Base-by-base conservation (phyloP, 164 flowering plant species). In the Magnolia kwangsiensis region DNA sequence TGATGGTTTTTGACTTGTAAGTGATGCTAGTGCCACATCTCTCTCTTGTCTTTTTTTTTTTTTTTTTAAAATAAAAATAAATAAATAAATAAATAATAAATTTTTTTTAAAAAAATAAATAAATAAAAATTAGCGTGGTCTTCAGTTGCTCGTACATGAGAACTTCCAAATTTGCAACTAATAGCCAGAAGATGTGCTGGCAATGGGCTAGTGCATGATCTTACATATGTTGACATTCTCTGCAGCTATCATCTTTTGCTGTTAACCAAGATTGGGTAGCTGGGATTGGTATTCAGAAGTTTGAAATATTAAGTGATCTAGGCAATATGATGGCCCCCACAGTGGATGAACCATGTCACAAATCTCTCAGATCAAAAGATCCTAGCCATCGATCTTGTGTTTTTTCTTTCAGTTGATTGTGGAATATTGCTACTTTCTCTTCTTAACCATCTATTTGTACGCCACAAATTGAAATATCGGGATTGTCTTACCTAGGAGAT, bases 251-350 rank as follows among this genome's bases (percentile, higher is more conserved):
- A 51, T 87, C 97, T 37, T 83, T 96, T 77, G 80, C 63, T 75
- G 85, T 87, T 68, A 90, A 94, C 67, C 83, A 87, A 81, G 82
- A 91, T 31, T 96, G 96, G 94, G 94, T 90, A 55, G 81, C 95
- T 71, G 80, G 51, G 24, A 87, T 76, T 65, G 89, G 91, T 80
- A 83, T 91, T 74, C 83, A 79, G 70, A 83, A 80, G 31, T 93
- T 89, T 82, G 97, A 96, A 51, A 90, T 93, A 77, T 74, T 91
- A 64, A 64, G 37, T 31, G 37, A 31, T 31, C 37, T 37, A 37
- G 45, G 45, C 45, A 3, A 37, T 37, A 37, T 37, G 45, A 37
- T 37, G 45, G 45, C 5, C 45, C 45, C 45, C 45, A 37, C 45
- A 37, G 45, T 37, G 45, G 45, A 37, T 37, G 45, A 37, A 37